A percentile compares a stretch with the other conserved stretches of the same genome.
These are phyloP conservation scores for Exophiala sideris DNA, from an alignment of 2,329 filamentous ascomycete species.

Conservation along the genomic window DNA sequence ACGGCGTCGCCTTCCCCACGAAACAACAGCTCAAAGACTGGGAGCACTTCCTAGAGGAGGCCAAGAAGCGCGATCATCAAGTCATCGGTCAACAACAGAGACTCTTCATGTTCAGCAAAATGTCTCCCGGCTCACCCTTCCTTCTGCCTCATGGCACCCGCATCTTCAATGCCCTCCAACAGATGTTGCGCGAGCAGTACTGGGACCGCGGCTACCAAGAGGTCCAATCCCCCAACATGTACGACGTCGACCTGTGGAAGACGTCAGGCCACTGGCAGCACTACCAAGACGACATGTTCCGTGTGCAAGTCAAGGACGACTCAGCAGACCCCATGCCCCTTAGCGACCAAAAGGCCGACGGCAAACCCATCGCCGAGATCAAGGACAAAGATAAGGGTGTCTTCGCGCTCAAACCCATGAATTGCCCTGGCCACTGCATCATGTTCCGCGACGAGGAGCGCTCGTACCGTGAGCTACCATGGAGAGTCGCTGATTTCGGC, in stretches of 20 bases:
- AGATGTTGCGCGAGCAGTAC: conserved; percentile 81
- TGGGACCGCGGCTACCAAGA: conserved; percentile 92
- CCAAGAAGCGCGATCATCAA: conserved; percentile 94
- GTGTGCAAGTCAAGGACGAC: conserved; percentile 55
- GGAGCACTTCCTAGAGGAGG: conserved; percentile 92
- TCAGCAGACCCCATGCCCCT: conserved; percentile 25
- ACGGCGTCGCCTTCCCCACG: conserved; percentile 93
- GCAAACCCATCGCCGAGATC: conserved; percentile 34
- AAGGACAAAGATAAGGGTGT: conserved; percentile 66
- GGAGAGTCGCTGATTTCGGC: conserved; percentile 93
- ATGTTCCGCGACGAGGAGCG: conserved; percentile 76
- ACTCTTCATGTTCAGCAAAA: conserved; percentile 93
- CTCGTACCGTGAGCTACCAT: conserved; percentile 85
- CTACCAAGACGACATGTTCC: conserved; percentile 95
- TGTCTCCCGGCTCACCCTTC: conserved; percentile 90
- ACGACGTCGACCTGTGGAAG: conserved; percentile 89
- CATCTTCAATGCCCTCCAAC: conserved; percentile 85
- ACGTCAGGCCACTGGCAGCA: conserved; percentile 91
- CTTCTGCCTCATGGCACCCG: conserved; percentile 88
- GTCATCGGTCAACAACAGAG: conserved; percentile 94
- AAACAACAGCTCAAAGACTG: conserved; percentile 94
- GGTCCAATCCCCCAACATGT: conserved; percentile 96
- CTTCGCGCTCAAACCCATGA: conserved; percentile 93
- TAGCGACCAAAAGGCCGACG: conserved; percentile 25
- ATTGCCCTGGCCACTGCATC: conserved; percentile 91